Evolutionary conservation across 768 basidiomycete genomes (phyloP).

Genomic region (Clitopilus hobsonii): DNA sequence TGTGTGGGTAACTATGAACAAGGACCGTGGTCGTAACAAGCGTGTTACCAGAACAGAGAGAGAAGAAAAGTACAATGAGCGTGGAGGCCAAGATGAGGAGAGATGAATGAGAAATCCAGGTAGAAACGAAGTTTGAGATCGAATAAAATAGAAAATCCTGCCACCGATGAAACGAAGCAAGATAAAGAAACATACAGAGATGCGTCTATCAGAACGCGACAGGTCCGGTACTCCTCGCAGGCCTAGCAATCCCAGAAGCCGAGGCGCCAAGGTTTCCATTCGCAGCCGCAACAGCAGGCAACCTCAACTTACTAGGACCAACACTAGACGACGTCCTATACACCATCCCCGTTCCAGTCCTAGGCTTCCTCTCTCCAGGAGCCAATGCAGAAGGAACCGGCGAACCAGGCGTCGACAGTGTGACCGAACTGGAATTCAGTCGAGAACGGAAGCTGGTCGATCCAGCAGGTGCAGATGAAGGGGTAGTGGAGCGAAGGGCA

Average conservation of each 20-base stretch:
- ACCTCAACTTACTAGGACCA: constrained; percentile 9
- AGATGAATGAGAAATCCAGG: background rate
- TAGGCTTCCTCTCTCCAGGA: constrained; percentile 32
- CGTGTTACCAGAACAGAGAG: too few relatives aligned
- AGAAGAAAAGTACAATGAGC: background rate
- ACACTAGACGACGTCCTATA: constrained; percentile 43
- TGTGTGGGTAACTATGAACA: background rate
- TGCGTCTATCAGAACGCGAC: background rate
- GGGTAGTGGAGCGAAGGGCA: background rate
- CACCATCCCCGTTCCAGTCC: constrained; percentile 68
- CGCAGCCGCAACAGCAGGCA: constrained; percentile 4
- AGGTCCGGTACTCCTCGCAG: background rate
- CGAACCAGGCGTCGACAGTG: too few relatives aligned
- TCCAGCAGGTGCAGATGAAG: background rate
- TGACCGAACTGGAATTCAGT: constrained; percentile 21
- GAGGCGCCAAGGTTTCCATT: background rate
- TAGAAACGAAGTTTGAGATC: background rate
- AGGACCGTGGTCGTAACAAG: background rate
- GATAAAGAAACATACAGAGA: background rate
- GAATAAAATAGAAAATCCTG: background rate
- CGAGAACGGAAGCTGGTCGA: constrained; percentile 3
- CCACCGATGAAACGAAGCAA: too few relatives aligned
- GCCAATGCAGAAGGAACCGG: background rate
- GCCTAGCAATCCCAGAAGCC: background rate
- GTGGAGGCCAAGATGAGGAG: background rate